Evolutionary conservation across 106 monocot genomes (phyloP).

Genomic region (Dendrobium nobile): DNA sequence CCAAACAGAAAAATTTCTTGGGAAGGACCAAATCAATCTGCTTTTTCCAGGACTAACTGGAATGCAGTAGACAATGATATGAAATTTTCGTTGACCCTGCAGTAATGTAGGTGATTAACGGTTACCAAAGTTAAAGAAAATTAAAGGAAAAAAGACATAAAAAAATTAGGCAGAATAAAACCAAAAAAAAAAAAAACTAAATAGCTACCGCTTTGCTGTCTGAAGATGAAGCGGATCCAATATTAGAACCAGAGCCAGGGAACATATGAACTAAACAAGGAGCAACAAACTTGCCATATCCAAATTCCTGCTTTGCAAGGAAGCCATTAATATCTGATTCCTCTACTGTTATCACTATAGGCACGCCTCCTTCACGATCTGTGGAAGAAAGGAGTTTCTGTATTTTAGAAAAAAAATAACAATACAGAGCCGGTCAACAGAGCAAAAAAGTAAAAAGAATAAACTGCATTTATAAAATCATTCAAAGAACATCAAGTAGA

Average conservation of each 20-base stretch:
- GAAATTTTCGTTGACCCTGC: slow-evolving; percentile 22
- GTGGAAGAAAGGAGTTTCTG: slow-evolving; percentile 25
- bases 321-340: slow-evolving; percentile 40
- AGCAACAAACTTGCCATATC: slow-evolving; percentile 51
- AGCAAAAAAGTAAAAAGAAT: background rate
- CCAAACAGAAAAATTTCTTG: slow-evolving; percentile 71
- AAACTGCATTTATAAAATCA: background rate
- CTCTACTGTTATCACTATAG: slow-evolving; percentile 42
- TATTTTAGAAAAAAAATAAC: background rate
- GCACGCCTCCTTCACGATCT: slow-evolving; percentile 72
- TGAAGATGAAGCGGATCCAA: slow-evolving; percentile 2
- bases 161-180: background rate
- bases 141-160: background rate
- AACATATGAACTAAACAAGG: slow-evolving; percentile 51
- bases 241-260: slow-evolving; percentile 3
- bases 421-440: background rate
- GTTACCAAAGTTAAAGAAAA: background rate
- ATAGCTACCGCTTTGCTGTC: slow-evolving; percentile 23
- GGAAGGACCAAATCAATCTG: slow-evolving; percentile 68
- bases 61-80: slow-evolving; percentile 69
- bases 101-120: background rate
- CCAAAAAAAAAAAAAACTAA: background rate
- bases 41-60: slow-evolving; percentile 87
- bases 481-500: slow-evolving; percentile 1
- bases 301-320: slow-evolving; percentile 28